A percentile compares a stretch with the other conserved stretches of the same genome.
phyloP scores from a whole-genome alignment of 2,329 filamentous ascomycete genomes.

The Arachnomyces sp. region DNA sequence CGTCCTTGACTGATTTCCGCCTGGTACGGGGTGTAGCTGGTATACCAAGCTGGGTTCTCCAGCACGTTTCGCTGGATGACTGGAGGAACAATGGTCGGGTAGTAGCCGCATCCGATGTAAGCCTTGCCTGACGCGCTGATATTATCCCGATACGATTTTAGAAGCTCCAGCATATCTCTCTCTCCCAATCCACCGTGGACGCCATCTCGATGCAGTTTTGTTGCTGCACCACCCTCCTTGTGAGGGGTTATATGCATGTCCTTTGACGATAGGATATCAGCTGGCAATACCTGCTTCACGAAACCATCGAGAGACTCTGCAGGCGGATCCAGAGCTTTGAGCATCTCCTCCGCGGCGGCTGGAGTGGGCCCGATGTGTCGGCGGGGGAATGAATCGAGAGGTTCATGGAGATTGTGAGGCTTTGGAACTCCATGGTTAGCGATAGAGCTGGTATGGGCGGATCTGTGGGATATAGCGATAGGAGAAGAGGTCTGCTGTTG shows the following conservation, averaged over 20 bases:
- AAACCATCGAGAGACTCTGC: slow-evolving; percentile 70
- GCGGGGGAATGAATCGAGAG: slow-evolving; percentile 58
- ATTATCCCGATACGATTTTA: slow-evolving; percentile 38
- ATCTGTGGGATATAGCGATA: slow-evolving; percentile 18
- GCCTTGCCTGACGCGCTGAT: slow-evolving; percentile 55
- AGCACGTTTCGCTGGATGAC: slow-evolving; percentile 90
- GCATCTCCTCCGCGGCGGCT: slow-evolving; percentile 64
- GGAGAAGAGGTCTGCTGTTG: neutral
- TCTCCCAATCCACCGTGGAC: slow-evolving; percentile 39
- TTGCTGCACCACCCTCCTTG: slow-evolving; percentile 16
- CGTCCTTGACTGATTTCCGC: slow-evolving; percentile 94
- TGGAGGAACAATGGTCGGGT: slow-evolving; percentile 72
- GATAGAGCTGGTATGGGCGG: slow-evolving; percentile 81
- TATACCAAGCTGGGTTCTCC: slow-evolving; percentile 94
- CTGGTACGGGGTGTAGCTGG: slow-evolving; percentile 95
- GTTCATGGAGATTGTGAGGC: slow-evolving; percentile 35
- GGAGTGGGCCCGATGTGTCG: slow-evolving; percentile 81
- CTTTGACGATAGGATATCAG: slow-evolving; percentile 63
- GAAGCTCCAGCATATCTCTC: slow-evolving; percentile 34
- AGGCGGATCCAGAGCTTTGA: slow-evolving; percentile 67
- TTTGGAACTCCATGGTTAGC: slow-evolving; percentile 63
- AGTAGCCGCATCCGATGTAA: slow-evolving; percentile 83
- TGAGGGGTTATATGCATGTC: slow-evolving; percentile 50
- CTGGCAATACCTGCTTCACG: slow-evolving; percentile 72
- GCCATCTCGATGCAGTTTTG: slow-evolving; percentile 32